Evolutionary conservation across 129 eudicot species (phyloP), one percentile per base, ranked within the genome.

Genomic region (Lonicera japonica): DNA sequence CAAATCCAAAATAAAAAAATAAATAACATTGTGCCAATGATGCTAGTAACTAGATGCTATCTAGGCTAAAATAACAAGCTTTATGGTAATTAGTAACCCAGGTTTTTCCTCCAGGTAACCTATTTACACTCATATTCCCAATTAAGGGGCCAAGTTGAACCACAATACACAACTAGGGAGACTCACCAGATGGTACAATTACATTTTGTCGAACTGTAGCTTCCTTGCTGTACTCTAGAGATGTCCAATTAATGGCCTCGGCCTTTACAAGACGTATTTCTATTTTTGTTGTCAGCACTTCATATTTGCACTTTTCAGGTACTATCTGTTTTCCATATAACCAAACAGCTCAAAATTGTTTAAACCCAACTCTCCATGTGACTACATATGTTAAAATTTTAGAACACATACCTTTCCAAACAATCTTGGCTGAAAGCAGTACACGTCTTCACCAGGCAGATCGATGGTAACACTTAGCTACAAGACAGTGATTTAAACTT

Each of bases 211-310:
- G 76, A 76, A 80, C 82, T 29, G 73, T 17, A 54, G 5, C 63
- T 38, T 82, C 67, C 43, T 73, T 80, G 62, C 41, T 68, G 75
- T 52, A 89, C 72, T 89, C 97, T 38, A 89, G 88, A 25, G 88
- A 72, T 58, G 86, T 70, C 97, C 97, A 89, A 18, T 89, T 73
- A 16, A 84, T 40, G 1, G 72, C 24, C 65, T 89, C 97, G 50
- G 74, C 95, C 73, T 89, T 89, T 60, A 86, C 90, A 60, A 89
- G 95, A 11, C 95, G 90, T 13, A 89, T 85, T 68, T 89, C 97
- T 62, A 89, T 72, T 66, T 89, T 89, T 34, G 97, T 85, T n/a
- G 97, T 77, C 64, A 85, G 68, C 56, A 89, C 90, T 24, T 68
- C 79, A 23, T 72, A 85, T 65, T 61, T 80, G 77, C 97, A 89